phyloP scores from a whole-genome alignment of 345 rosid species.

The Lepidium africanum region DNA sequence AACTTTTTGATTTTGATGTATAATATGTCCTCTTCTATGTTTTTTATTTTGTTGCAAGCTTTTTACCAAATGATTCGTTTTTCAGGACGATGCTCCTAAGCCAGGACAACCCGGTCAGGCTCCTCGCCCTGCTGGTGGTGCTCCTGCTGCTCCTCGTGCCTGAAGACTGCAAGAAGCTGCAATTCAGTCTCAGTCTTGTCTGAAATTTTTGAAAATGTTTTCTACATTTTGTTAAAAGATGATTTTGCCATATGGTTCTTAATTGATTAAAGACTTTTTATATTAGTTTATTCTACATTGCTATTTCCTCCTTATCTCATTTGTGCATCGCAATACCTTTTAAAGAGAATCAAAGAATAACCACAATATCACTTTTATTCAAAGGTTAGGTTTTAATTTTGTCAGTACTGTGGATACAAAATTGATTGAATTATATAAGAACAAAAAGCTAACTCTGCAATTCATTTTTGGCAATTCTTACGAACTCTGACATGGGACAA shows the following conservation, averaged over 20 bases:
- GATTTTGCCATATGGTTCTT: background rate
- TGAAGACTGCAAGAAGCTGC: conserved; percentile 24
- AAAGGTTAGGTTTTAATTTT: too few species aligned
- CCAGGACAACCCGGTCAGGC: conserved; percentile 67
- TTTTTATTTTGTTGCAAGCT: background rate
- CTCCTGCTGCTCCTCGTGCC: conserved; percentile 45
- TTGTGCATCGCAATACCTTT: background rate
- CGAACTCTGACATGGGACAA: conserved; percentile 55
- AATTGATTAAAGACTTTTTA: conserved; percentile 12
- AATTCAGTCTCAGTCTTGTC: background rate
- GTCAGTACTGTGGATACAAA: too few species aligned
- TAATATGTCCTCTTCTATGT: background rate
- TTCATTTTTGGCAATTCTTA: conserved; percentile 43
- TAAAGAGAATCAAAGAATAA: background rate
- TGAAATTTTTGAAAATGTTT: conserved; percentile 14
- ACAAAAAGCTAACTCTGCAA: background rate
- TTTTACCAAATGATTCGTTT: background rate
- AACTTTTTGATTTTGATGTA: background rate
- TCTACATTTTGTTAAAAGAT: conserved; percentile 4
- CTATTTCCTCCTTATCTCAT: background rate
- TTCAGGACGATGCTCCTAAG: conserved; percentile 54
- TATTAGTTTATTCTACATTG: background rate
- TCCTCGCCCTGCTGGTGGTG: conserved; percentile 49
- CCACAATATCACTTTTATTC: background rate
- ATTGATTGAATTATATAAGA: background rate